A percentile compares a stretch with the other conserved stretches of the same genome.
Evolutionary conservation across 306 rosid genomes (phyloP).

Genomic region (Boehmeria nivea): DNA sequence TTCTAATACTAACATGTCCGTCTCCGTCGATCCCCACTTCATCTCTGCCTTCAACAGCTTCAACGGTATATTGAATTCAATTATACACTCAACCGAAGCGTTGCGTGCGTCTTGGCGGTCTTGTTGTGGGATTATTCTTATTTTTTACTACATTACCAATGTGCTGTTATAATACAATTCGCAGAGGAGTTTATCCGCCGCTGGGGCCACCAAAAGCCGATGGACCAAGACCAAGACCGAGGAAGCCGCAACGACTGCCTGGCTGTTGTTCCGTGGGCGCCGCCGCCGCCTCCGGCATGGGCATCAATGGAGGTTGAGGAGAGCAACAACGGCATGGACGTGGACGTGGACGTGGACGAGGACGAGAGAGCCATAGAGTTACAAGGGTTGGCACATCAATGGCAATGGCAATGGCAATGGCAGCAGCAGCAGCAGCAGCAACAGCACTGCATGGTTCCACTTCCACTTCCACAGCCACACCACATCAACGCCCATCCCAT

Average conservation of each 20-base stretch:
- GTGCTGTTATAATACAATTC: too few species aligned
- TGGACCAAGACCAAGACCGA: background rate
- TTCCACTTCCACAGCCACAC: slow-evolving; percentile 31
- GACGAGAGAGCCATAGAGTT: too few species aligned
- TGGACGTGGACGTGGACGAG: too few species aligned
- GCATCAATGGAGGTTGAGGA: slow-evolving; percentile 63
- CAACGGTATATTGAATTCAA: too few species aligned
- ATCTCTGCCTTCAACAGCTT: slow-evolving; percentile 37
- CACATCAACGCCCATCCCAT: slow-evolving; percentile 60
- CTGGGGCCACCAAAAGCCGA: slow-evolving; percentile 11
- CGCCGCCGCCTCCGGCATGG: slow-evolving; percentile 36
- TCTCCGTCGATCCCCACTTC: slow-evolving; percentile 42
- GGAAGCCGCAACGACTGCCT: slow-evolving; percentile 12
- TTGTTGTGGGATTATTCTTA: too few species aligned
- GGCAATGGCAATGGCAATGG: background rate
- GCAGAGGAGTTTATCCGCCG: slow-evolving; percentile 36
- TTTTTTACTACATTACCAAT: too few species aligned
- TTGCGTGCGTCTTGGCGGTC: too few species aligned
- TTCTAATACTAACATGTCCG: slow-evolving; percentile 33
- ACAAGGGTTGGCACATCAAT: too few species aligned
- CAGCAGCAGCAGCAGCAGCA: slow-evolving; percentile 45
- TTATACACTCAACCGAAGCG: too few species aligned
- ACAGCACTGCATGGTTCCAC: slow-evolving; percentile 59
- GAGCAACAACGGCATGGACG: background rate
- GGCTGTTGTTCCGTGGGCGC: slow-evolving; percentile 70